Conservation (phyloP, 345 rosid genomes). For the Citrus cavaleriei region DNA sequence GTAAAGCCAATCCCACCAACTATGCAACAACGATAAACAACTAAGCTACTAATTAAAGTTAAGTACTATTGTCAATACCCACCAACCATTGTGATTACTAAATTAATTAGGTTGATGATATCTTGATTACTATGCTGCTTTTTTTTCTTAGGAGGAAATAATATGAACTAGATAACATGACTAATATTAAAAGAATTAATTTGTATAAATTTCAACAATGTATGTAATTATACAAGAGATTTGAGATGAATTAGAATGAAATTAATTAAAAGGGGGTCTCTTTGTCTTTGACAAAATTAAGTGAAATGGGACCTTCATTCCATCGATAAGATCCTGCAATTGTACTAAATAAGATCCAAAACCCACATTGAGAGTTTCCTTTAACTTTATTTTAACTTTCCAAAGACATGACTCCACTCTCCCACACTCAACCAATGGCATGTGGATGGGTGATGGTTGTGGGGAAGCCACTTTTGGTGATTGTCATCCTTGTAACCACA, state of each 20-base stretch:
- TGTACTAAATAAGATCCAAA: background rate
- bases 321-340: background rate
- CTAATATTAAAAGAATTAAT: too few species aligned
- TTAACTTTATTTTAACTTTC: slow-evolving; percentile 13
- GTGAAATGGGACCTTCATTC: too few species aligned
- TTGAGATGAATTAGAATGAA: too few species aligned
- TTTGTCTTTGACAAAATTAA: too few species aligned
- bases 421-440: slow-evolving; percentile 26
- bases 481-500: slow-evolving; percentile 15
- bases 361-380: background rate
- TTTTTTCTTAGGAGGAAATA: too few species aligned
- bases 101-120: too few species aligned
- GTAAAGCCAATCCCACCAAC: slow-evolving; percentile 1
- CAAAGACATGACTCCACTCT: slow-evolving; percentile 43
- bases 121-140: too few species aligned
- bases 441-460: slow-evolving; percentile 40
- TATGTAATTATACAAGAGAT: too few species aligned
- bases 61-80: background rate
- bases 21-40: background rate
- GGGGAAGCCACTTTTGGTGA: slow-evolving; percentile 25
- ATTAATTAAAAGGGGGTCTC: too few species aligned
- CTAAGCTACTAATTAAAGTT: too few species aligned
- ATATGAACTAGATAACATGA: too few species aligned
- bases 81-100: background rate
- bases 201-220: too few species aligned